A percentile compares a stretch with the other conserved stretches of the same genome.
Evolutionary conservation across 768 basidiomycete genomes (phyloP).

Genomic region (Lyophyllum shimeji): DNA sequence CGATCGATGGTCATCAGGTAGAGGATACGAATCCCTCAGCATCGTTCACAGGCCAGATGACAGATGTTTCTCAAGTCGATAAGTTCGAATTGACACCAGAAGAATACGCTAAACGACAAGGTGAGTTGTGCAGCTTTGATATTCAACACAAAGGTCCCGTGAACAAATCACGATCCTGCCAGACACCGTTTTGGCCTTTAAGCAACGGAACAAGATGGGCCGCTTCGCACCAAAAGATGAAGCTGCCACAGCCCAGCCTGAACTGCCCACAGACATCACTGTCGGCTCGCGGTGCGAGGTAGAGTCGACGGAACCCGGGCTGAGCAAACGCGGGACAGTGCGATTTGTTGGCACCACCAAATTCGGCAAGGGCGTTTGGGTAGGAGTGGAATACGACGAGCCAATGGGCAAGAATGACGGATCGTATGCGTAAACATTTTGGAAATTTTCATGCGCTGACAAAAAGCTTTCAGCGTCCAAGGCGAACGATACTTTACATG

Average conservation of each 20-base stretch:
- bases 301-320: slow-evolving; percentile 62
- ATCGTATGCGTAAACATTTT: slow-evolving; percentile 58
- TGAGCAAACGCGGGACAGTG: slow-evolving; percentile 81
- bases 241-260: slow-evolving; percentile 20
- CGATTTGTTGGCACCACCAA: slow-evolving; percentile 81
- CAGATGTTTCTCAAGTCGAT: slow-evolving; percentile 83
- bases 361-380: slow-evolving; percentile 79
- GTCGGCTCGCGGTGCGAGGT: slow-evolving; percentile 84
- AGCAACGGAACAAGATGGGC: slow-evolving; percentile 83
- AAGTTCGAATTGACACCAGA: slow-evolving; percentile 88
- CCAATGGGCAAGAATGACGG: slow-evolving; percentile 96
- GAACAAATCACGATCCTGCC: slow-evolving; percentile 1
- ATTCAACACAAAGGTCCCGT: neutral
- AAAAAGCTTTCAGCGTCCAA: slow-evolving; percentile 56
- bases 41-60: slow-evolving; percentile 79
- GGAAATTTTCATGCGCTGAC: neutral
- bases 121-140: slow-evolving; percentile 37
- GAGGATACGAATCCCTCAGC: slow-evolving; percentile 73
- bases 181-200: slow-evolving; percentile 92
- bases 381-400: slow-evolving; percentile 94
- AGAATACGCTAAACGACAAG: slow-evolving; percentile 79
- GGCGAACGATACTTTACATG: slow-evolving; percentile 87
- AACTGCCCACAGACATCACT: slow-evolving; percentile 45
- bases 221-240: slow-evolving; percentile 69
- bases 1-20: slow-evolving; percentile 42